Conservation (phyloP, 164 flowering plant genomes). For the Magnolia sinica region DNA sequence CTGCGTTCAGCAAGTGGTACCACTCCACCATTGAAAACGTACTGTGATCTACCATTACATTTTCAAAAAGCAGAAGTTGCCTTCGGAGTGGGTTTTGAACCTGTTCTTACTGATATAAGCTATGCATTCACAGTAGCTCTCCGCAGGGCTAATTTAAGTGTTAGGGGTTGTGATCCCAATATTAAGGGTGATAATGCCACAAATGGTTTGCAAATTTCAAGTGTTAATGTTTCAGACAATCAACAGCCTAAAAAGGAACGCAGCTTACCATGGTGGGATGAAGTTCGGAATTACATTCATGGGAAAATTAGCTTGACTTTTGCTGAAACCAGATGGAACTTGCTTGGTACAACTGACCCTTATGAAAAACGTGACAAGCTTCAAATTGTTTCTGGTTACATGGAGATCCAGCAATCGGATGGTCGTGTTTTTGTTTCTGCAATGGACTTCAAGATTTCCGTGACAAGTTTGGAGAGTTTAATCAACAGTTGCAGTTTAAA, state of each 20-base stretch:
- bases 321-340: constrained; percentile 56
- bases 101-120: constrained; percentile 84
- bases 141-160: constrained; percentile 87
- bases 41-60: constrained; percentile 67
- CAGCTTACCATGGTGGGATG: constrained; percentile 99
- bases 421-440: constrained; percentile 68
- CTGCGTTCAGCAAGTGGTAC: constrained; percentile 95
- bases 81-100: constrained; percentile 95
- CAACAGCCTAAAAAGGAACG: constrained; percentile 84
- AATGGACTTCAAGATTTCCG: constrained; percentile 63
- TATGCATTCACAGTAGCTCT: constrained; percentile 98
- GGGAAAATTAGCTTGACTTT: constrained; percentile 63
- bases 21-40: constrained; percentile 94
- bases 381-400: constrained; percentile 52
- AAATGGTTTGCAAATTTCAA: constrained; percentile 21
- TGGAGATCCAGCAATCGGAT: constrained; percentile 92
- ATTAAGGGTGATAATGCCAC: background rate
- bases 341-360: constrained; percentile 90
- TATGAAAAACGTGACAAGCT: constrained; percentile 88
- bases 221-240: constrained; percentile 7
- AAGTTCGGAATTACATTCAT: constrained; percentile 83
- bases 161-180: constrained; percentile 26
- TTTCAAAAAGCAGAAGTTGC: constrained; percentile 76
- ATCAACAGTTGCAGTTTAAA: constrained; percentile 50
- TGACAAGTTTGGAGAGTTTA: constrained; percentile 89